Conservation (phyloP, 192 early-diverging fungal species). For the Podochytrium sp. region DNA sequence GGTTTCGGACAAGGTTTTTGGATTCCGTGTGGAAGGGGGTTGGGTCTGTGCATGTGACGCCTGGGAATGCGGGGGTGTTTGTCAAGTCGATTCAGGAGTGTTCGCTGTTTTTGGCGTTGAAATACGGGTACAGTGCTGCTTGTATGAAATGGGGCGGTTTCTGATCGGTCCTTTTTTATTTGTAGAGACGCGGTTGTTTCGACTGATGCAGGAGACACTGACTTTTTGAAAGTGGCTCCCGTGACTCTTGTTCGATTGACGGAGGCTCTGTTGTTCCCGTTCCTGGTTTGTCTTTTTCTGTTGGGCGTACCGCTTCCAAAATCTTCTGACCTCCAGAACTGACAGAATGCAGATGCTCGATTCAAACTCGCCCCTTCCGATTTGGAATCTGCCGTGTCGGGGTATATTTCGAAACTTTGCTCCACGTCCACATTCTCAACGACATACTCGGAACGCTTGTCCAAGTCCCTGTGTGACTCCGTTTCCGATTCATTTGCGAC, state of each 20-base stretch:
- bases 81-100: conserved; percentile 72
- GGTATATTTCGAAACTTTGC: conserved; percentile 31
- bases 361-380: not conserved
- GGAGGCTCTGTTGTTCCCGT: conserved; percentile 24
- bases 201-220: not conserved
- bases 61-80: conserved; percentile 49
- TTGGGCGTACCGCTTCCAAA: not conserved
- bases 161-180: not conserved
- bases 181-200: too few relatives aligned
- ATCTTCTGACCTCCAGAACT: not conserved
- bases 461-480: not conserved
- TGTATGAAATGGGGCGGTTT: not conserved
- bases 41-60: conserved; percentile 50
- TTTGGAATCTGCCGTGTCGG: not conserved
- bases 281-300: not conserved
- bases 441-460: conserved; percentile 5
- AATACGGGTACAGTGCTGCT: conserved; percentile 7
- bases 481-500: not conserved
- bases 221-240: conserved; percentile 14
- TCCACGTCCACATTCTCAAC: conserved; percentile 19
- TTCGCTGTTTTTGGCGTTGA: conserved; percentile 44
- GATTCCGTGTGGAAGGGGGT: conserved; percentile 61
- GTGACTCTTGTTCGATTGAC: not conserved
- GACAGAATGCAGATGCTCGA: conserved; percentile 12
- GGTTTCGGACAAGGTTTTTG: conserved; percentile 66